Percentiles rank a stretch among this genome's conserved stretches.
Evolutionary conservation across 129 eudicot species (phyloP).

Genomic region (sunflower (Helianthus annuus)): HanXRQr2.0-SUNRISE NC_035439.2:136723337-136723836

Average conservation of each 20-base stretch:
- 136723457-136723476: not conserved
- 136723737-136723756: constrained; percentile 4
- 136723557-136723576: not conserved
- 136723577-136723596: not conserved
- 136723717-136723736: not conserved
- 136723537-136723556: not conserved
- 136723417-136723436: not conserved
- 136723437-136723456: not conserved
- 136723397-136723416: no score
- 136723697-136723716: no score
- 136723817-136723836: constrained; percentile 45
- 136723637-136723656: not conserved
- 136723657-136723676: no score
- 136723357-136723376: no score
- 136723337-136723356: no score
- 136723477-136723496: not conserved
- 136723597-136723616: no score
- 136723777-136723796: constrained; percentile 35
- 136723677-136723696: no score
- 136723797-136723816: constrained; percentile 42
- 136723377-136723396: no score
- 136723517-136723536: not conserved
- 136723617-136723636: not conserved
- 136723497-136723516: not conserved
- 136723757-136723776: constrained; percentile 57